Conservation (phyloP, 352 stramenopile species). For the Globisporangium canariense region DNA sequence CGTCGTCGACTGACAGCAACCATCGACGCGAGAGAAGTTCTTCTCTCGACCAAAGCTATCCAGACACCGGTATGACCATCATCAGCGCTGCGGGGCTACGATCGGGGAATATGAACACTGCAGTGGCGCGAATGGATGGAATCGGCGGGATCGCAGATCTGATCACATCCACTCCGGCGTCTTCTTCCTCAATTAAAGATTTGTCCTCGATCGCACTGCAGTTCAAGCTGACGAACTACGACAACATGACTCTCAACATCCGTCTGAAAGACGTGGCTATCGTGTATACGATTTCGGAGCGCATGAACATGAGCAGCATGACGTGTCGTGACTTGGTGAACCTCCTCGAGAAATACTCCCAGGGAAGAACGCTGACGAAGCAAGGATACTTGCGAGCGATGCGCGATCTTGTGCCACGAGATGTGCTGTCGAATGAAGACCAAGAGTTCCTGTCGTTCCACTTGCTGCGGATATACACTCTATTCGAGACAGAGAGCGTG, state of each 20-base stretch:
- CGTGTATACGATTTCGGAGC: conserved; percentile 85
- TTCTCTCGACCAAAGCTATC: conserved; percentile 43
- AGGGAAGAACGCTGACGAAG: conserved; percentile 70
- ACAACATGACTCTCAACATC: conserved; percentile 77
- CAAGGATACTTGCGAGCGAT: conserved; percentile 73
- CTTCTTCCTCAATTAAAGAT: conserved; percentile 41
- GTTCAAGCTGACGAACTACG: conserved; percentile 86
- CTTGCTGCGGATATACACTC: conserved; percentile 73
- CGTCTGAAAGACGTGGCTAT: conserved; percentile 83
- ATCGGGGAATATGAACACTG: conserved; percentile 32
- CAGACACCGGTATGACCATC: conserved; percentile 31
- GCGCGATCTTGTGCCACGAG: conserved; percentile 68
- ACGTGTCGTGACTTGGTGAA: conserved; percentile 61
- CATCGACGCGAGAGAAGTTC: conserved; percentile 30
- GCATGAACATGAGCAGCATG: conserved; percentile 78
- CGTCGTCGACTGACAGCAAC: conserved; percentile 63
- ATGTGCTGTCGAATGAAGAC: conserved; percentile 76
- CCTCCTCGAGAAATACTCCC: conserved; percentile 62
- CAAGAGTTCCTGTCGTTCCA: conserved; percentile 88
- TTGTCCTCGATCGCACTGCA: conserved; percentile 74
- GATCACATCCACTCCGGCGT: conserved; percentile 50
- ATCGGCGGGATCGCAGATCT: conserved; percentile 57
- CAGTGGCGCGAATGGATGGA: conserved; percentile 49
- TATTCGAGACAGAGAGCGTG: conserved; percentile 78
- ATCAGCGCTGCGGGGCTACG: conserved; percentile 38